A percentile compares a stretch with the other conserved stretches of the same genome.
phyloP scores from a whole-genome alignment of 305 asterid genomes.

The Fraxinus nigra region DNA sequence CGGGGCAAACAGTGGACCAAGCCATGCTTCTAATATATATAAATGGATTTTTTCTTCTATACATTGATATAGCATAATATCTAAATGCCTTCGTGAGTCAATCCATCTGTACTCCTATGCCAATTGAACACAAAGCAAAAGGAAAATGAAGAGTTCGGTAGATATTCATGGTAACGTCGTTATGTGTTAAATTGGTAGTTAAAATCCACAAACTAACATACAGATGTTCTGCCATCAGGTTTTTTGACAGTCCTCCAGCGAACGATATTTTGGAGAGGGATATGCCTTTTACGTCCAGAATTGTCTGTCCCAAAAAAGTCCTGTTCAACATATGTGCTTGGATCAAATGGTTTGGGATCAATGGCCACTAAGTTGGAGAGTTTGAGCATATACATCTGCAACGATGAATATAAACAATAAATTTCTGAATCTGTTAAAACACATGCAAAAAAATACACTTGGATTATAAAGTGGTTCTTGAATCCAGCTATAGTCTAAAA shows the following conservation, averaged over 20 bases:
- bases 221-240: constrained; percentile 48
- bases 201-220: constrained; percentile 28
- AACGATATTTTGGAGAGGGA: constrained; percentile 49
- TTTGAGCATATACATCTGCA: constrained; percentile 56
- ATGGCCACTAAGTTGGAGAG: constrained; percentile 56
- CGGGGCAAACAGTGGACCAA: background rate
- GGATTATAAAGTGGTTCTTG: background rate
- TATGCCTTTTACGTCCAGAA: constrained; percentile 48
- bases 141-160: background rate
- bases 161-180: background rate
- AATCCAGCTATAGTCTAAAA: background rate
- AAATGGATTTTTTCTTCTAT: background rate
- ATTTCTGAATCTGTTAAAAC: background rate
- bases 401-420: constrained; percentile 8
- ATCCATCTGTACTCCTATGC: background rate
- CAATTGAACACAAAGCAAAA: background rate
- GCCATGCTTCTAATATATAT: background rate
- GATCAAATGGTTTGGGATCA: constrained; percentile 37
- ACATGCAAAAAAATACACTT: background rate
- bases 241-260: constrained; percentile 48
- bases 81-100: background rate
- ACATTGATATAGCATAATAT: background rate
- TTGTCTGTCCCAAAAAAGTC: constrained; percentile 46
- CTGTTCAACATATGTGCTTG: constrained; percentile 39
- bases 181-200: background rate